Conservation (phyloP, 2,329 filamentous ascomycete species). For the Diaporthe capsici region DNA sequence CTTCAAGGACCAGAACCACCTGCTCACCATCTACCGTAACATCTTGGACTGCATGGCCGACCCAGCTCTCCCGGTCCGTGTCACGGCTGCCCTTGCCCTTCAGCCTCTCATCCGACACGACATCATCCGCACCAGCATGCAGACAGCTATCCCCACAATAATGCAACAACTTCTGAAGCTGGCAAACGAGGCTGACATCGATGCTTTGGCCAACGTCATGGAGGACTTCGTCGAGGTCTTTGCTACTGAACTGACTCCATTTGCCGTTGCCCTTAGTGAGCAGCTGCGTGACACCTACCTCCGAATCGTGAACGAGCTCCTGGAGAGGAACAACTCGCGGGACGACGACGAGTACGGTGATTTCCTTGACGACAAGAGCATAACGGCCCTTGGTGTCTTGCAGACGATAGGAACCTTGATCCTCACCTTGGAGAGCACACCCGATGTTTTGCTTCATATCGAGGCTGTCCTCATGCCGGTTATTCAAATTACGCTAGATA, state of each 20-base stretch:
- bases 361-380: constrained; percentile 97
- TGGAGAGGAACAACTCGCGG: constrained; percentile 87
- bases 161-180: constrained; percentile 99
- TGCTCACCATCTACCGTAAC: constrained; percentile 95
- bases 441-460: constrained; percentile 93
- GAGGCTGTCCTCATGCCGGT: constrained; percentile 98
- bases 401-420: constrained; percentile 99
- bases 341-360: constrained; percentile 87
- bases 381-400: constrained; percentile 93
- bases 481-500: constrained; percentile 94
- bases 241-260: constrained; percentile 95
- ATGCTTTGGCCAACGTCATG: constrained; percentile 98
- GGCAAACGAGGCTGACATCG: constrained; percentile 97
- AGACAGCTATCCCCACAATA: constrained; percentile 97
- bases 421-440: constrained; percentile 95
- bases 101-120: constrained; percentile 97
- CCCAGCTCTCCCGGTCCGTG: constrained; percentile 90
- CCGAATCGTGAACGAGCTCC: constrained; percentile 89
- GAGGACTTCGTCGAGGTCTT: constrained; percentile 99
- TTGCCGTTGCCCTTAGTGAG: constrained; percentile 95
- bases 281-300: constrained; percentile 97
- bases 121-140: constrained; percentile 94
- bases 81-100: constrained; percentile 92
- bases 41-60: constrained; percentile 98
- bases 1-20: constrained; percentile 96